Evolutionary conservation across 2,329 filamentous ascomycete species (phyloP).

Genomic region (Berkeleyomyces basicola): DNA sequence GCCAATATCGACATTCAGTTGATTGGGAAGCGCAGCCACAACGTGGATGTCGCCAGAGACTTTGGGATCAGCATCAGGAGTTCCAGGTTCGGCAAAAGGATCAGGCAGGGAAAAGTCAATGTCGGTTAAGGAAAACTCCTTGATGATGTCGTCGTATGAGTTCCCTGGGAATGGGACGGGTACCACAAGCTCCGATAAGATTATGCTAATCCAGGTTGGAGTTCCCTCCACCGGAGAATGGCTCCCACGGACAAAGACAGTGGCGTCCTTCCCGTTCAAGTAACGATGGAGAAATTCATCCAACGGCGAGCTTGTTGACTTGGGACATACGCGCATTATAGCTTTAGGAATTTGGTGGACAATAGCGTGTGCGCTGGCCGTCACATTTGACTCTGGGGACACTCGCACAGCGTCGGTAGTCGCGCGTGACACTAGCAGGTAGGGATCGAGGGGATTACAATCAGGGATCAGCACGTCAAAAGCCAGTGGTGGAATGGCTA

Average conservation of each 20-base stretch:
- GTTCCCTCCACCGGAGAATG: constrained; percentile 44
- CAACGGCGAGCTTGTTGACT: constrained; percentile 63
- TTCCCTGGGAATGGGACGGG: constrained; percentile 72
- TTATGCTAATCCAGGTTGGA: constrained; percentile 65
- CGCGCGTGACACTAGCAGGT: constrained; percentile 65
- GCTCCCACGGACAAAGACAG: constrained; percentile 69
- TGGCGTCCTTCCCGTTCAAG: constrained; percentile 61
- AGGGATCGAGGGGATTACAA: constrained; percentile 53
- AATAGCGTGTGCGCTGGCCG: constrained; percentile 52
- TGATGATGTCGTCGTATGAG: constrained; percentile 66
- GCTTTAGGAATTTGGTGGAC: constrained; percentile 58
- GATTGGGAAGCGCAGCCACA: constrained; percentile 59
- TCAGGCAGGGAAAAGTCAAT: constrained; percentile 77
- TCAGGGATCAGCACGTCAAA: constrained; percentile 78
- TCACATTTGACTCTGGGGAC: constrained; percentile 48
- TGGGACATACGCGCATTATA: constrained; percentile 58
- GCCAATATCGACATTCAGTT: constrained; percentile 73
- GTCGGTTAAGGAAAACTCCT: constrained; percentile 71
- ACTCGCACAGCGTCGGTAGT: constrained; percentile 51
- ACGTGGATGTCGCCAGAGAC: constrained; percentile 75
- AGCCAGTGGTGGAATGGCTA: constrained; percentile 61
- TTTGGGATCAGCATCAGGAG: constrained; percentile 55
- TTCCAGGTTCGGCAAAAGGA: constrained; percentile 57
- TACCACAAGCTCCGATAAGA: constrained; percentile 67
- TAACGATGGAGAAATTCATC: constrained; percentile 70